phyloP scores from a whole-genome alignment of 257 asterid genomes.

The Solanum sitiens region DNA sequence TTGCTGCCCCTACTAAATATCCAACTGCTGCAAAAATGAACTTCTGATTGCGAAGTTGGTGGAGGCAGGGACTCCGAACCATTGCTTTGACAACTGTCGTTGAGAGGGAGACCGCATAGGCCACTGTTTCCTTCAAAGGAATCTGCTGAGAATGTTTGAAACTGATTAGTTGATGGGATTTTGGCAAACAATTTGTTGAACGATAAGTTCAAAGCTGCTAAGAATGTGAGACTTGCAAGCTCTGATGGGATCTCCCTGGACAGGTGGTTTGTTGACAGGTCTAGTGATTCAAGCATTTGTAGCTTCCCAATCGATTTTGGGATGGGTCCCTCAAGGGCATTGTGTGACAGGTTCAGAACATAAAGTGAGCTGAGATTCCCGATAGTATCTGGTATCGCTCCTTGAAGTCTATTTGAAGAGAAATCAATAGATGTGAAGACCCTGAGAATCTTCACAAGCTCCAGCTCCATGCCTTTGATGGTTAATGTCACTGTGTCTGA shows the following conservation, averaged over 20 bases:
- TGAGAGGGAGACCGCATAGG: slow-evolving; percentile 38
- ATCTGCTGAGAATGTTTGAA: slow-evolving; percentile 25
- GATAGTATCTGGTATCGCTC: slow-evolving; percentile 18
- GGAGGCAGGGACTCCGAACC: neutral
- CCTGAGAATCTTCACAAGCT: slow-evolving; percentile 45
- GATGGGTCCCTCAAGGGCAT: slow-evolving; percentile 20
- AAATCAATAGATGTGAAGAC: slow-evolving; percentile 21
- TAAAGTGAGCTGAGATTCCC: slow-evolving; percentile 22
- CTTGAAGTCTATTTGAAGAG: neutral
- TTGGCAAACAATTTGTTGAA: slow-evolving; percentile 26
- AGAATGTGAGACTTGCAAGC: slow-evolving; percentile 33
- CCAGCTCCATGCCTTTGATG: slow-evolving; percentile 42
- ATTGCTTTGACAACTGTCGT: slow-evolving; percentile 6
- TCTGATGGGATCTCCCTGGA: slow-evolving; percentile 31
- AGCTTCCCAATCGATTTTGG: slow-evolving; percentile 19
- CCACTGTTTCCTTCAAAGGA: slow-evolving; percentile 37
- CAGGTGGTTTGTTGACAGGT: slow-evolving; percentile 29
- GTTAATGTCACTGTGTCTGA: slow-evolving; percentile 43
- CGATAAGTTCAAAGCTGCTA: slow-evolving; percentile 38
- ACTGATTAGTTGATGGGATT: slow-evolving; percentile 32
- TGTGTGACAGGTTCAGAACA: slow-evolving; percentile 32
- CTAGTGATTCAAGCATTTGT: slow-evolving; percentile 21
- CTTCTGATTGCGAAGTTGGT: neutral
- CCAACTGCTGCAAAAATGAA: slow-evolving; percentile 46
- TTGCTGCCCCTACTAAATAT: slow-evolving; percentile 42